A percentile compares a stretch with the other conserved stretches of the same genome.
These are phyloP conservation scores for Gastrolobium bilobum DNA, from an alignment of 306 rosid species.

Conservation along the genomic window DNA sequence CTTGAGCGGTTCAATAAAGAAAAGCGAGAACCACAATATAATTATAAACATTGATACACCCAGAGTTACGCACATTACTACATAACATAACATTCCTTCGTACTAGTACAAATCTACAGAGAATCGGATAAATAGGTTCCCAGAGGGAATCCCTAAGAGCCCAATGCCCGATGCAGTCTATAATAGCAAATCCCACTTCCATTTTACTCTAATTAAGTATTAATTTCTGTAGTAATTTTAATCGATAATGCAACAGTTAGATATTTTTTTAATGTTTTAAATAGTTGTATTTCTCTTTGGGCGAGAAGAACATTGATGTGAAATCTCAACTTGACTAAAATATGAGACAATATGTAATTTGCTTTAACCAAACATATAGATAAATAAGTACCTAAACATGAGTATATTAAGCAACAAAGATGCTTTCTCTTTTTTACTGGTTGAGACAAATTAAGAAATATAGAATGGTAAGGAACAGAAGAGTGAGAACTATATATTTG, in stretches of 20 bases:
- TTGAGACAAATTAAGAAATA: constrained; percentile 8
- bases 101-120: constrained; percentile 1
- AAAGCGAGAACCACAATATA: background rate
- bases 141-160: constrained; percentile 76
- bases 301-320: background rate
- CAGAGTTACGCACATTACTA: constrained; percentile 15
- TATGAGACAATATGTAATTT: background rate
- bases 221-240: background rate
- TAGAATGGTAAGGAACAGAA: constrained; percentile 1
- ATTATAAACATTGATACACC: background rate
- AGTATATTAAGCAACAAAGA: constrained; percentile 11
- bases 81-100: constrained; percentile 60
- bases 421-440: background rate
- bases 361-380: background rate
- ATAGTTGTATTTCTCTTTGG: background rate
- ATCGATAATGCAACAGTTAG: background rate
- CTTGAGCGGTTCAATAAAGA: constrained; percentile 70
- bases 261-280: background rate
- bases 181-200: constrained; percentile 66
- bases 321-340: background rate
- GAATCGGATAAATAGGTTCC: constrained; percentile 30
- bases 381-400: background rate
- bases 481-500: constrained; percentile 1
- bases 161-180: constrained; percentile 56
- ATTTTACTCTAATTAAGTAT: constrained; percentile 21